A percentile compares a stretch with the other conserved stretches of the same genome.
These are phyloP conservation scores for Chaetomium strumarium DNA, from an alignment of 2,329 filamentous ascomycete species.

Conservation along the genomic window DNA sequence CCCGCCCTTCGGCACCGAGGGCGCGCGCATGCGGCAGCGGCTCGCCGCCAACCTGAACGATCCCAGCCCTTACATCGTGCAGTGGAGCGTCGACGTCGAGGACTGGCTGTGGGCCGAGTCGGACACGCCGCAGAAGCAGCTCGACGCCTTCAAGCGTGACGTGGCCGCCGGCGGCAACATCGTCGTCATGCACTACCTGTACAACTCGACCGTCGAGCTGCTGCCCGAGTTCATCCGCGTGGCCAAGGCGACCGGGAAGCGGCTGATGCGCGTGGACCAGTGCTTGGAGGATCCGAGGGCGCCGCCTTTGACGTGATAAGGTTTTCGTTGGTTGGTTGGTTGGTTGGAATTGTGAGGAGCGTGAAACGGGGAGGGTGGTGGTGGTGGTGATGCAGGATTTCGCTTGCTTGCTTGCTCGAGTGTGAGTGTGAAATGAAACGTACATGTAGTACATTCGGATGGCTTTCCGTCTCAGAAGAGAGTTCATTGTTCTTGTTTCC, in stretches of 20 bases:
- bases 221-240: conserved; percentile 59
- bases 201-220: conserved; percentile 57
- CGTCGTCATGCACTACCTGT: conserved; percentile 65
- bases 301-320: conserved; percentile 23
- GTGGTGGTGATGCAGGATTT: no score
- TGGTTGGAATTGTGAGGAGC: neutral
- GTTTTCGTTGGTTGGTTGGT: neutral
- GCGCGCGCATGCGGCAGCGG: conserved; percentile 59
- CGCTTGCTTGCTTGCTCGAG: no score
- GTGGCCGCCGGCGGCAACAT: conserved; percentile 56
- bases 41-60: conserved; percentile 48
- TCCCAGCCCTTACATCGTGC: conserved; percentile 52
- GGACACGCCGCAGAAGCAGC: conserved; percentile 58
- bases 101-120: conserved; percentile 63
- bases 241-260: conserved; percentile 57
- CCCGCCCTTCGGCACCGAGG: conserved; percentile 63
- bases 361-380: neutral
- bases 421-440: no score
- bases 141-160: conserved; percentile 59
- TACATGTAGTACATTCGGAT: no score
- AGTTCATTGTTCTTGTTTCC: no score
- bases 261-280: conserved; percentile 35
- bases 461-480: no score
- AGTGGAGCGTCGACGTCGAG: conserved; percentile 66
- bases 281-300: conserved; percentile 34